phyloP scores from a whole-genome alignment of 129 eudicot species.

The Artemisia annua region DNA sequence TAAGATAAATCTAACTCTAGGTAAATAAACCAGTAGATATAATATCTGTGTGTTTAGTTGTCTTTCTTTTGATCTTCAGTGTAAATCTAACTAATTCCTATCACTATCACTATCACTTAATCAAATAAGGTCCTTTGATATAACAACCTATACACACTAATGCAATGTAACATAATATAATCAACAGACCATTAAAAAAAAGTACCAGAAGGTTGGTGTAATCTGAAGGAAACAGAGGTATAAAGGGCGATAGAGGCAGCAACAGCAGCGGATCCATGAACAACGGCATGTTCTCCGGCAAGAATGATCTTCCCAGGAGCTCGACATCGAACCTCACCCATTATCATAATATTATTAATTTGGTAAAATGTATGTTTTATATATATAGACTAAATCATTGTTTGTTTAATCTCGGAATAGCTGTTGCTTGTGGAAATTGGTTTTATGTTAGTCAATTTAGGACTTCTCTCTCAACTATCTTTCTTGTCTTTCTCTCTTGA shows the following conservation, averaged over 20 bases:
- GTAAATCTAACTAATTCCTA: too few species aligned
- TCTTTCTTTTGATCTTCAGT: too few species aligned
- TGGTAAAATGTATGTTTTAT: neutral
- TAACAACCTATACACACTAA: too few species aligned
- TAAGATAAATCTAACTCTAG: too few species aligned
- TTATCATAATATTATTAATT: neutral
- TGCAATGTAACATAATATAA: too few species aligned
- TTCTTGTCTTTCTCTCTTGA: too few species aligned
- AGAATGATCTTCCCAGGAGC: conserved; percentile 98
- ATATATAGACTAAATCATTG: neutral
- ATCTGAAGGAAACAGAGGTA: conserved; percentile 67
- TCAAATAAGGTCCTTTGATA: too few species aligned
- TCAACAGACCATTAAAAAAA: neutral
- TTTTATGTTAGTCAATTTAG: conserved; percentile 8
- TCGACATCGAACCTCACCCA: conserved; percentile 79
- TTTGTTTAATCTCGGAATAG: conserved; percentile 7
- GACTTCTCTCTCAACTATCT: conserved; percentile 18
- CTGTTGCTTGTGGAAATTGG: conserved; percentile 19
- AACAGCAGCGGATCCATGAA: conserved; percentile 90
- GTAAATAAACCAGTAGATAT: too few species aligned
- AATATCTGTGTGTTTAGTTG: too few species aligned
- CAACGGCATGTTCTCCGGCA: conserved; percentile 99
- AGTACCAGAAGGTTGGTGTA: conserved; percentile 59
- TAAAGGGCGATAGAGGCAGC: conserved; percentile 87
- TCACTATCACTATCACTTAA: too few species aligned